Conservation (phyloP, 1,139 yeast species). For the Sugiyamaella novakii region DNA sequence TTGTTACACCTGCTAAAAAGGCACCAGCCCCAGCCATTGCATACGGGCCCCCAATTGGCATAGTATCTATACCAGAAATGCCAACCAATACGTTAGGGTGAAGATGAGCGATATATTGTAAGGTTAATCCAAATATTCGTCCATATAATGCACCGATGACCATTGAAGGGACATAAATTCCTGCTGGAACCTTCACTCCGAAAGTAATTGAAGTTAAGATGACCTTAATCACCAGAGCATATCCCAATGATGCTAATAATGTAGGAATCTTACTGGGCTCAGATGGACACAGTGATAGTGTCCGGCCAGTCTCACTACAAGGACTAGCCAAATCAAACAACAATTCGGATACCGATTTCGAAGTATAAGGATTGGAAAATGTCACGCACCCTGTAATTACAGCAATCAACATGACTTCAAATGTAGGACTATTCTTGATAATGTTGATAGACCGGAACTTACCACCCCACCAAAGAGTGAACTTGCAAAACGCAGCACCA, state of each 20-base stretch:
- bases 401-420: slow-evolving; percentile 55
- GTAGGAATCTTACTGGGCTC: slow-evolving; percentile 39
- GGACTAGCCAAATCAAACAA: slow-evolving; percentile 57
- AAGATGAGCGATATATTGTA: slow-evolving; percentile 47
- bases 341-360: slow-evolving; percentile 57
- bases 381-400: slow-evolving; percentile 53
- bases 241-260: slow-evolving; percentile 45
- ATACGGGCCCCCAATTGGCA: slow-evolving; percentile 55
- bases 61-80: slow-evolving; percentile 18
- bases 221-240: slow-evolving; percentile 53
- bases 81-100: slow-evolving; percentile 18
- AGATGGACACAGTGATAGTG: slow-evolving; percentile 48
- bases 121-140: slow-evolving; percentile 52
- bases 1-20: slow-evolving; percentile 67
- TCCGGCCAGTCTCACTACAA: slow-evolving; percentile 40
- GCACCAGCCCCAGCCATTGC: slow-evolving; percentile 71
- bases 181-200: slow-evolving; percentile 66
- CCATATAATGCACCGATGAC: slow-evolving; percentile 69
- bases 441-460: slow-evolving; percentile 44
- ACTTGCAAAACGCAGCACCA: slow-evolving; percentile 58
- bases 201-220: slow-evolving; percentile 56
- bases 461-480: slow-evolving; percentile 53
- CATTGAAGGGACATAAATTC: slow-evolving; percentile 71
- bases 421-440: slow-evolving; percentile 48
- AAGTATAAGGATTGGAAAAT: slow-evolving; percentile 57